Conservation (phyloP, 805 yeast species). For the Teunomyces cretensis region DNA sequence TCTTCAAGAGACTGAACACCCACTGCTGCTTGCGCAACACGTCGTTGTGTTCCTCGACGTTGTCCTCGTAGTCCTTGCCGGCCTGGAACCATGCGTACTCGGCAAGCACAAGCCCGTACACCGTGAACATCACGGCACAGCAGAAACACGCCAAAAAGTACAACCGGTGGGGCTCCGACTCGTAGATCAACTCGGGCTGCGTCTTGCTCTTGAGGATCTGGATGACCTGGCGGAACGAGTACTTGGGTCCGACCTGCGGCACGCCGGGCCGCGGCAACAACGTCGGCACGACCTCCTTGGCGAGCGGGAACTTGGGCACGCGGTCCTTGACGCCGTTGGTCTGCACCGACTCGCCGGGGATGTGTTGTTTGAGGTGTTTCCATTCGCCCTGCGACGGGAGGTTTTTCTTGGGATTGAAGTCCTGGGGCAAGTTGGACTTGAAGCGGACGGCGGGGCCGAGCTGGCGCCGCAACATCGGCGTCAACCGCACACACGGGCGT, state of each 20-base stretch:
- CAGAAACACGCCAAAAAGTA: conserved; percentile 71
- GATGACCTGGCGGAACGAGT: conserved; percentile 62
- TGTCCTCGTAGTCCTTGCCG: conserved; percentile 51
- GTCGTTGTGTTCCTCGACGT: conserved; percentile 45
- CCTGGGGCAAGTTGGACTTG: conserved; percentile 30
- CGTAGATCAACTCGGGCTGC: conserved; percentile 74
- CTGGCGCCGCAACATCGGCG: no score
- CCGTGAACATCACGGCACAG: conserved; percentile 63
- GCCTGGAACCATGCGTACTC: conserved; percentile 58
- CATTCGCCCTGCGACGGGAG: conserved; percentile 40
- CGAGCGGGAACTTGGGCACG: conserved; percentile 65
- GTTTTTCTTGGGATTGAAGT: conserved; percentile 27
- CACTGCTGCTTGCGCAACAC: conserved; percentile 44
- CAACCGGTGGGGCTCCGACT: conserved; percentile 78
- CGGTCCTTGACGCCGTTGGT: conserved; percentile 53
- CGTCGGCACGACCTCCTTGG: conserved; percentile 62
- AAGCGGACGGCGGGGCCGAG: conserved; percentile 9
- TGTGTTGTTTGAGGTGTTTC: conserved; percentile 45
- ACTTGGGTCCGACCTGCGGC: conserved; percentile 62
- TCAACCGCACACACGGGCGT: not conserved
- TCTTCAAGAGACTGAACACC: conserved; percentile 26
- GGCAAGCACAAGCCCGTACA: conserved; percentile 63
- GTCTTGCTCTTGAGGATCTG: conserved; percentile 51
- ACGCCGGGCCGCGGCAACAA: conserved; percentile 74
- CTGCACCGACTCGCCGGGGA: conserved; percentile 54